phyloP scores from a whole-genome alignment of 2,329 filamentous ascomycete genomes.

The Diaporthe sp. region DNA sequence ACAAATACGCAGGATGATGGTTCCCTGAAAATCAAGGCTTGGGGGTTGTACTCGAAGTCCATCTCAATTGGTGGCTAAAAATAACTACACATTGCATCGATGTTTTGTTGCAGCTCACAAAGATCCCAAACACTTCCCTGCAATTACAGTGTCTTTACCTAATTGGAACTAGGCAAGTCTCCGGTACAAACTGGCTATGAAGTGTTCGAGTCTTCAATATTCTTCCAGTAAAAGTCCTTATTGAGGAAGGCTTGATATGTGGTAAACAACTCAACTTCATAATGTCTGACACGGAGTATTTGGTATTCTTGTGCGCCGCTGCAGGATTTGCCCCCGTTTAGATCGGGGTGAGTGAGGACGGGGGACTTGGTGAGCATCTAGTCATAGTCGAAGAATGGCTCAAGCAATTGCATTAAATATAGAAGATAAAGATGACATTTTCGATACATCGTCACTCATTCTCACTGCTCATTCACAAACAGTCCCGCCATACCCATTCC shows the following conservation, averaged over 20 bases:
- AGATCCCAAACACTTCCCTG: neutral
- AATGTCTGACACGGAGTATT: neutral
- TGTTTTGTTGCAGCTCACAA: neutral
- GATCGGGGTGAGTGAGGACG: neutral
- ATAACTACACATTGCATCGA: too few species aligned
- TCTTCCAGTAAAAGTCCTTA: neutral
- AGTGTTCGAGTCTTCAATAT: neutral
- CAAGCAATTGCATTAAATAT: neutral
- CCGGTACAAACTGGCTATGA: neutral
- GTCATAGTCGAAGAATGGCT: neutral
- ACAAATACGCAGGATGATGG: neutral
- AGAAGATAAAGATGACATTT: neutral
- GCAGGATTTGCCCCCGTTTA: neutral
- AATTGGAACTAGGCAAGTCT: neutral
- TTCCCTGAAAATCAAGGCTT: neutral
- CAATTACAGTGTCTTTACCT: neutral
- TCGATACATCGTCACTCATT: neutral
- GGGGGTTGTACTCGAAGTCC: neutral
- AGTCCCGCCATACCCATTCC: slow-evolving; percentile 78
- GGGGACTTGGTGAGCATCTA: neutral
- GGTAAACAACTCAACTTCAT: neutral
- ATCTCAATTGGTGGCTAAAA: neutral
- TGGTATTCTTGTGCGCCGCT: neutral
- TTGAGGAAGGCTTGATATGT: too few species aligned
- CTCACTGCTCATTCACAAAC: slow-evolving; percentile 72